Evolutionary conservation across 106 monocot genomes (phyloP).

Genomic region (Amphibolis antarctica): DNA sequence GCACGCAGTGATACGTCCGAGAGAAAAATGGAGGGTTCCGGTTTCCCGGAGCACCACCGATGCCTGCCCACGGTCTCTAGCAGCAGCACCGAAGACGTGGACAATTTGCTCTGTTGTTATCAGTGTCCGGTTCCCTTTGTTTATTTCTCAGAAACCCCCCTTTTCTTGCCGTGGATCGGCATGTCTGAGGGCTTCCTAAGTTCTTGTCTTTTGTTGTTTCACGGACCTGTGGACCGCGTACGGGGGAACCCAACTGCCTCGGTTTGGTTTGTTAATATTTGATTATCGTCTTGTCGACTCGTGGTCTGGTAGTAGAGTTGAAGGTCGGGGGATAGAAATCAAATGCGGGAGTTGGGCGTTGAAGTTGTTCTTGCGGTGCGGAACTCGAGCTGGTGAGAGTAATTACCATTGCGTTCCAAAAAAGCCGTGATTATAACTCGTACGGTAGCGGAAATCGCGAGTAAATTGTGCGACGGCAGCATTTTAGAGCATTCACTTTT

Average conservation of each 20-base stretch:
- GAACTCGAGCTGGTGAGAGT: too few species aligned
- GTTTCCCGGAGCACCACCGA: not conserved
- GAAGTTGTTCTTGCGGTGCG: too few species aligned
- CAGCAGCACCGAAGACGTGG: not conserved
- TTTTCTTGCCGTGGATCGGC: not conserved
- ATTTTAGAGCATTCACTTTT: too few species aligned
- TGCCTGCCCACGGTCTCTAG: not conserved
- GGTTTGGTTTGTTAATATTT: not conserved
- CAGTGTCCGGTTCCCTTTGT: not conserved
- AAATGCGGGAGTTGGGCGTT: too few species aligned
- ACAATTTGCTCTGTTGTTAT: not conserved
- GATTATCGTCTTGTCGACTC: too few species aligned
- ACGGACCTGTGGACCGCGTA: not conserved
- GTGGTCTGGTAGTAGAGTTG: too few species aligned
- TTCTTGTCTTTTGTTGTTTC: not conserved
- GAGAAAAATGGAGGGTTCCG: not conserved
- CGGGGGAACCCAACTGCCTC: not conserved
- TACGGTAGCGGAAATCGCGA: too few species aligned
- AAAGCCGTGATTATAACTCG: too few species aligned
- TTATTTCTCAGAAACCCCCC: not conserved
- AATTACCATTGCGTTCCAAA: too few species aligned
- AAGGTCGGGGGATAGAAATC: too few species aligned
- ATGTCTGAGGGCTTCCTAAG: not conserved
- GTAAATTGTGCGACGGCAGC: too few species aligned
- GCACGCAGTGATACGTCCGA: slow-evolving; percentile 19